Evolutionary conservation across 108 stramenopile species (phyloP), one percentile per base, ranked within the genome.

Genomic region (Fistulifera pelliculosa): DNA sequence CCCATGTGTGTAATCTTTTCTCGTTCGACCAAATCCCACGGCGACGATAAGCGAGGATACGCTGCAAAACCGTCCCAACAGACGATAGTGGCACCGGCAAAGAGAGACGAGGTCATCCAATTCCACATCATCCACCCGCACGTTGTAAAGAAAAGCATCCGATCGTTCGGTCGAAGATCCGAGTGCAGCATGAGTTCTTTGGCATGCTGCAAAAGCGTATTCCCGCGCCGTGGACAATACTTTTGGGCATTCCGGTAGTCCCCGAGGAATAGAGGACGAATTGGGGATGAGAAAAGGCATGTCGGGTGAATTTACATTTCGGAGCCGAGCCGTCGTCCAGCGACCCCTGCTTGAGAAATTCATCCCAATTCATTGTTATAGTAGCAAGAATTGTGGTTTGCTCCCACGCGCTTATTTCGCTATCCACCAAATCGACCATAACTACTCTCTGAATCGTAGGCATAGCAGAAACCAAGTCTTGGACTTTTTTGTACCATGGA

Each of bases 71-170:
- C 69, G 43, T 70, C 69, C 24, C 51, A 70, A 23, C 31, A 39
- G 5, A 70, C 69, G 17, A 70, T 55, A 2, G 63, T 27, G 24
- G 69, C 69, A 22, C 69, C 69, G 14, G 69, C 62, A 17, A 55
- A 42, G 25, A 71, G 49, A 2, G 52, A 54, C 8, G 47, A 50
- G 19, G 60, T 15, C 64, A 65, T 65, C 70, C 70, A 71, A 38
- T 71, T 71, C 69, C 64, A 71, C 70, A 71, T 71, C 64, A 71
- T 71, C 70, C 70, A 71, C 10, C 64, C 70, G 23, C 64, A 65
- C 3, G 64, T 65, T 16, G 70, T 66, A 53, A 60, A 71, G 52
- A 61, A 71, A 16, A 71, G 41, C 64, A 71, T 66, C n/a, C 63
- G 57, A 45, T 66, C 70, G n/a, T 61, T 54, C 26, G 44, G 27